Base-by-base conservation (phyloP, 441 rosid genomes). In the Raphanus hybrid region DNA sequence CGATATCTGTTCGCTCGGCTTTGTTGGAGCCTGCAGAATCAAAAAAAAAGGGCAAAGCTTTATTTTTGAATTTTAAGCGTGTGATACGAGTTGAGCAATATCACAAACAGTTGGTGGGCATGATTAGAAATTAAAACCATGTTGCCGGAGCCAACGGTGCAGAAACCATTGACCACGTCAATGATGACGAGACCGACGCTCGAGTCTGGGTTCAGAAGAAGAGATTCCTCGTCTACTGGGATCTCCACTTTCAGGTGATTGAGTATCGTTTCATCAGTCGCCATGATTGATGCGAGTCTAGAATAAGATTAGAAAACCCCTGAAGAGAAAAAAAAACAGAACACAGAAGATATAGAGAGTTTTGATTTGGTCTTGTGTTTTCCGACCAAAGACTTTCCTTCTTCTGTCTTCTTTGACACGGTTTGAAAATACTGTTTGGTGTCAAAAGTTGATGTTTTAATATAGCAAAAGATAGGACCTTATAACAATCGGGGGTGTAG, bases 101-200 rank as follows among this genome's bases (percentile, higher is more conserved):
- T 57, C 67, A 73, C 68, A 69, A 61, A 69, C 73, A 71, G 50
- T 61, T 73, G 73, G 27, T 10, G 59, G 54, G 54, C 16, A 48
- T 48, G 54, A n/a, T 48, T n/a, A 45, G 2, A 64, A 89, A n/a
- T 48, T n/a, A 45, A 1, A 64, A 89, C 99, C 98, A 95, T 78
- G 80, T 88, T 89, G 54, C 99, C 98, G 66, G 96, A 86, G 70
- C 97, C 95, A 54, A 89, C 89, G 0, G 96, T 88, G 76, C 99
- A 95, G 75, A 95, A 90, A 12, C 97, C 98, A 78, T 91, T 93
- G 67, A 91, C 92, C 16, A 93, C 48, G 82, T 90, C 98, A 29
- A 95, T 92, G 73, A 95, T 84, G 77, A 95, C 89, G 20, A 95
- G 96, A 52, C 97, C 99, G 5, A 88, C 87, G 68, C 73, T 85